Evolutionary conservation across 345 rosid genomes (phyloP), one percentile per base, ranked within the genome.

Genomic region (Hirschfeldia incana): DNA sequence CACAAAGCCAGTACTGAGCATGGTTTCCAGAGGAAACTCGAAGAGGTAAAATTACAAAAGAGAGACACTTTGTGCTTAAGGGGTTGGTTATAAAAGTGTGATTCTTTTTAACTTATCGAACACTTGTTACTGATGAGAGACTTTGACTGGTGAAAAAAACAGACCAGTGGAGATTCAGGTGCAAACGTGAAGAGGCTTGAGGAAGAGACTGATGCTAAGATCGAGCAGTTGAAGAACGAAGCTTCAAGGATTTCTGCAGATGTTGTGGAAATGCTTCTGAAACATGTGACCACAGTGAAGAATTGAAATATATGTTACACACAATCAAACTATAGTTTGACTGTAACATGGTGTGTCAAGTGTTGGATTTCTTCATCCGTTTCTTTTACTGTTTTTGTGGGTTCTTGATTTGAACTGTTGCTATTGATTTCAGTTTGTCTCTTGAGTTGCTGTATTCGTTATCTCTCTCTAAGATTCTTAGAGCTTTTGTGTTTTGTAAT

Each of bases 121-220:
- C 16, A 46, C 7, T 3, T 37, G 6, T 80, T 65, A 27, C 10
- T 55, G 32, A 75, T 63, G 76, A 69, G 13, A 11, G 3, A 49
- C 9, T 21, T 67, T 72, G 59, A 49, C 15, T 72, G 32, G 3
- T 0, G n/a, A 67, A 11, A 34, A 83, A 11, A 34, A 83, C 91
- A 94, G 97, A 90, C 87, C 9, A 88, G 90, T 62, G 97, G 96
- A 46, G 94, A 92, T 79, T 94, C 98, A 0, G 96, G 98, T 62
- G 91, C 92, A 44, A 94, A 88, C 73, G 96, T 92, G 82, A 92
- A 88, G 88, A 86, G 96, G 82, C 94, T 92, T 9, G 98, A 91
- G 85, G 65, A 76, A 60, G 97, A 93, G 82, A 93, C 98, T 6
- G 87, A 81, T 12, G 77, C 80, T 8, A 93, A 90, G 87, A 93